Evolutionary conservation across 2,329 filamentous ascomycete genomes (phyloP).

Genomic region (Dactylellina leptospora): DNA sequence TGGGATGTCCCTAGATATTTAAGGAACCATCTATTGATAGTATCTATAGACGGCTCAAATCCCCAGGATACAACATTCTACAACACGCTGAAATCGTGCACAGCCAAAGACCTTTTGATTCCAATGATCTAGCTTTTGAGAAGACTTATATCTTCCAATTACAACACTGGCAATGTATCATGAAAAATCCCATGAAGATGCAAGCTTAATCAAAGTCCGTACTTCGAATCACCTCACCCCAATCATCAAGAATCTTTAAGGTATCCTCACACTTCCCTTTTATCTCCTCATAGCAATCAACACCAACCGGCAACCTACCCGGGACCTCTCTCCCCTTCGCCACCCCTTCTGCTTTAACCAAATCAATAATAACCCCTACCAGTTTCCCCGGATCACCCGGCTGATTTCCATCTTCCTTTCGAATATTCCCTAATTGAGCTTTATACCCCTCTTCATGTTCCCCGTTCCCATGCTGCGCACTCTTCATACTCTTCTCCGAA

Average conservation of each 20-base stretch:
- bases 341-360: constrained; percentile 65
- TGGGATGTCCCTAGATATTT: too few relatives aligned
- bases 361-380: constrained; percentile 65
- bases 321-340: constrained; percentile 66
- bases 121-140: too few relatives aligned
- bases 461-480: constrained; percentile 62
- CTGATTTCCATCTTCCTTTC: background rate
- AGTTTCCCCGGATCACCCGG: constrained; percentile 63
- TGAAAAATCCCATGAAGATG: too few relatives aligned
- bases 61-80: too few relatives aligned
- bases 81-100: too few relatives aligned
- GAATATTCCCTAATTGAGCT: background rate
- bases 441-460: background rate
- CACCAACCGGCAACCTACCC: constrained; percentile 66
- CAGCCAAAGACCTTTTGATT: too few relatives aligned
- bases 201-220: constrained; percentile 60
- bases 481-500: constrained; percentile 62
- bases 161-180: too few relatives aligned
- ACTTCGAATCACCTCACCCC: constrained; percentile 62
- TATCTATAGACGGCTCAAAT: too few relatives aligned
- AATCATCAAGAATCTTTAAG: constrained; percentile 64
- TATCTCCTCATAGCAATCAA: constrained; percentile 63
- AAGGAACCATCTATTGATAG: too few relatives aligned
- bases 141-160: too few relatives aligned
- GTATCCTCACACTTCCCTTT: constrained; percentile 63